Evolutionary conservation across 1,284 basidiomycete species (phyloP).

Genomic region (Trametes hirsuta): DNA sequence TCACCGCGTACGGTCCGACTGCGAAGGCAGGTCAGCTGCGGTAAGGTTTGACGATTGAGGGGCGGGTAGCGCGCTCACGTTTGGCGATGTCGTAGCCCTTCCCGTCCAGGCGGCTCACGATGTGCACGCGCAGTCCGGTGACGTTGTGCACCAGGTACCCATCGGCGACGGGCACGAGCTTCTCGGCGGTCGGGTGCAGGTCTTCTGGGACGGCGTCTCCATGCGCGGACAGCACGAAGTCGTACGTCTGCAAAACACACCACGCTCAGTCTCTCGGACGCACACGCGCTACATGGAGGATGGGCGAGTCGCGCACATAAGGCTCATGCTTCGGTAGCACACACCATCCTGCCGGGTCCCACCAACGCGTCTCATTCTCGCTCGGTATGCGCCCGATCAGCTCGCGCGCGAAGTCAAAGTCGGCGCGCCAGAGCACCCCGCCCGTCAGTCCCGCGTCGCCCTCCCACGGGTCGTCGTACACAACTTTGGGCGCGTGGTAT

Average conservation of each 20-base stretch:
- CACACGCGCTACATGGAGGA: neutral
- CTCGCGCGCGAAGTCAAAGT: slow-evolving; percentile 78
- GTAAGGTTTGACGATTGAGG: no score
- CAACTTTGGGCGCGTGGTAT: slow-evolving; percentile 54
- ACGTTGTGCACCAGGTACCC: slow-evolving; percentile 81
- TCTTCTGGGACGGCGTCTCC: slow-evolving; percentile 67
- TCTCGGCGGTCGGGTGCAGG: slow-evolving; percentile 64
- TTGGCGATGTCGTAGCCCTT: slow-evolving; percentile 84
- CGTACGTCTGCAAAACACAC: slow-evolving; percentile 59
- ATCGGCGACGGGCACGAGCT: slow-evolving; percentile 63
- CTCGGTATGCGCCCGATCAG: slow-evolving; percentile 58
- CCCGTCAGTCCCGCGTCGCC: slow-evolving; percentile 53
- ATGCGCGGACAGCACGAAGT: slow-evolving; percentile 74
- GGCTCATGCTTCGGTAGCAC: slow-evolving; percentile 67
- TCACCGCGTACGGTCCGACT: slow-evolving; percentile 86
- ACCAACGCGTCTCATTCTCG: slow-evolving; percentile 55
- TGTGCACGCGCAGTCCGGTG: slow-evolving; percentile 74
- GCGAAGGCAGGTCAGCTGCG: neutral
- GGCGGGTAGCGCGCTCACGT: slow-evolving; percentile 50
- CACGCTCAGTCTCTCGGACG: neutral
- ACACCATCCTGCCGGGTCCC: slow-evolving; percentile 76
- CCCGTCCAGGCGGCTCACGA: slow-evolving; percentile 81
- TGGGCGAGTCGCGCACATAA: slow-evolving; percentile 56
- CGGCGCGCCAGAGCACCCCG: slow-evolving; percentile 71
- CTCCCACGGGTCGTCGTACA: slow-evolving; percentile 34